phyloP scores from a whole-genome alignment of 2,329 filamentous ascomycete species.

The Madurella fahalii region DNA sequence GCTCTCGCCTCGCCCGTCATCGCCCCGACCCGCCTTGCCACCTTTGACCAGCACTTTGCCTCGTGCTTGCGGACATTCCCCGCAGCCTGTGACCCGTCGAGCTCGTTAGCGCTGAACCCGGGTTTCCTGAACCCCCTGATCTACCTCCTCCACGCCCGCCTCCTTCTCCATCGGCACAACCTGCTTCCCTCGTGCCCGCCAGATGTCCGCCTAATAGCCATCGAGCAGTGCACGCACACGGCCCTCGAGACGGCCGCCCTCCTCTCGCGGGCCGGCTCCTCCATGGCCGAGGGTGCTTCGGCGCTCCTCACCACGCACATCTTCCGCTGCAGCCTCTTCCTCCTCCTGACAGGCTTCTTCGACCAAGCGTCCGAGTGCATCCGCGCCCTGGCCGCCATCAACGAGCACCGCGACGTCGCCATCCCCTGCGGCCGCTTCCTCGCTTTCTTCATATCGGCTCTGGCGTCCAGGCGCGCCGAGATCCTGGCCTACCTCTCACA shows the following conservation, averaged over 20 bases:
- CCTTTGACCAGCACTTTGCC: constrained; percentile 76
- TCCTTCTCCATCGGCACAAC: constrained; percentile 86
- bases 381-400: constrained; percentile 66
- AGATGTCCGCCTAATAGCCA: constrained; percentile 63
- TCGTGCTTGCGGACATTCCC: constrained; percentile 74
- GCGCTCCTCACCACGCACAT: constrained; percentile 76
- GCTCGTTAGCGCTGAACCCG: constrained; percentile 65
- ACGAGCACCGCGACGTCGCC: constrained; percentile 67
- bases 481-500: constrained; percentile 38
- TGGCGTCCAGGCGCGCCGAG: constrained; percentile 55
- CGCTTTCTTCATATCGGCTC: constrained; percentile 69
- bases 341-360: constrained; percentile 71
- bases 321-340: constrained; percentile 79
- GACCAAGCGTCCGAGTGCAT: constrained; percentile 69
- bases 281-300: constrained; percentile 64
- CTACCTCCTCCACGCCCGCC: constrained; percentile 76
- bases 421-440: constrained; percentile 76
- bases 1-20: constrained; percentile 66
- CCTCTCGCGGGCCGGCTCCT: constrained; percentile 60
- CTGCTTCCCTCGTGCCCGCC: constrained; percentile 66
- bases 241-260: constrained; percentile 76
- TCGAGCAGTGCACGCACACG: constrained; percentile 71
- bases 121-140: constrained; percentile 70
- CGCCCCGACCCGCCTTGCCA: constrained; percentile 62
- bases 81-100: constrained; percentile 64